A percentile compares a stretch with the other conserved stretches of the same genome.
Evolutionary conservation across 2,329 filamentous ascomycete genomes (phyloP).

Genomic region (Nothophaeocryptopus gaeumannii): DNA sequence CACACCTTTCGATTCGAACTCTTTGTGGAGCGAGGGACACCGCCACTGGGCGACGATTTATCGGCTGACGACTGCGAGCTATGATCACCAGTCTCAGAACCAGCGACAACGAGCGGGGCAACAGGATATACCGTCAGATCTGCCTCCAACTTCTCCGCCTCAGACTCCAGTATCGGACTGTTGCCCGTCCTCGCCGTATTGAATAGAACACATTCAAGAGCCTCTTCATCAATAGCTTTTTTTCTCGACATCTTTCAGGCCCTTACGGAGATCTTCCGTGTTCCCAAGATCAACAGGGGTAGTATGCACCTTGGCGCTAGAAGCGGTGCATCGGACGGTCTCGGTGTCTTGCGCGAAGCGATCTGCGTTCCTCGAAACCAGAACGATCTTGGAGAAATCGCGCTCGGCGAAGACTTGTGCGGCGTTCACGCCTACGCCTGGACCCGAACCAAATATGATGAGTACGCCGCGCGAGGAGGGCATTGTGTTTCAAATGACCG

Average conservation of each 20-base stretch:
- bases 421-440: conserved; percentile 28
- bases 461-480: conserved; percentile 14
- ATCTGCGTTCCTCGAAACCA: conserved; percentile 22
- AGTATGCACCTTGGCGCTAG: conserved; percentile 34
- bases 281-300: conserved; percentile 46
- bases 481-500: not conserved
- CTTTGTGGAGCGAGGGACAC: too few species aligned
- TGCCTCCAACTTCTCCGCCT: conserved; percentile 44
- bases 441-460: conserved; percentile 30
- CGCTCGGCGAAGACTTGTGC: conserved; percentile 27
- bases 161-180: conserved; percentile 40
- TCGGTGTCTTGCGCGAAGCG: conserved; percentile 22
- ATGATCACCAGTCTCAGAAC: not conserved
- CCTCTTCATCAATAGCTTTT: conserved; percentile 33
- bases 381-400: conserved; percentile 25
- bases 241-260: conserved; percentile 41
- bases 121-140: conserved; percentile 43
- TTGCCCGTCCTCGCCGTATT: conserved; percentile 49
- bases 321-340: conserved; percentile 13
- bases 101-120: not conserved
- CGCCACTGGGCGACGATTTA: conserved; percentile 46
- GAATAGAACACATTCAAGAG: conserved; percentile 48
- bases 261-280: conserved; percentile 34
- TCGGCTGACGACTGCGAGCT: conserved; percentile 48
- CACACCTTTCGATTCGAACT: conserved; percentile 38